A percentile compares a stretch with the other conserved stretches of the same genome.
Evolutionary conservation across 129 eudicot species (phyloP).

Genomic region (Erigeron canadensis): DNA sequence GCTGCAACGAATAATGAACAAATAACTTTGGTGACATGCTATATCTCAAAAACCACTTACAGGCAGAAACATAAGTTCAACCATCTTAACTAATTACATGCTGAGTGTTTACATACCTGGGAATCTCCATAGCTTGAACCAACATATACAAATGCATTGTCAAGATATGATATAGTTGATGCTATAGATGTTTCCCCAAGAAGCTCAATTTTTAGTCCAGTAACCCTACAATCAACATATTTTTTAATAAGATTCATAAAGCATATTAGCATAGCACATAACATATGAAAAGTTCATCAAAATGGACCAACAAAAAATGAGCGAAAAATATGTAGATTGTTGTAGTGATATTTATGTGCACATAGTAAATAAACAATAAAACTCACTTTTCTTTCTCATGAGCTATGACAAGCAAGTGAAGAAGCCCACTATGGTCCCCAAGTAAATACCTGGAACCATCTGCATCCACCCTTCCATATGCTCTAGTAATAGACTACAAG

Average conservation of each 20-base stretch:
- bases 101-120: constrained; percentile 53
- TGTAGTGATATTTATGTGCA: too few species aligned
- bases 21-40: background rate
- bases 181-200: constrained; percentile 96
- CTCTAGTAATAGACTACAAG: constrained; percentile 78
- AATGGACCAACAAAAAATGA: too few species aligned
- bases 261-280: background rate
- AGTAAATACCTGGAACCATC: constrained; percentile 95
- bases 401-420: constrained; percentile 91
- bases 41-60: background rate
- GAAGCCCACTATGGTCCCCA: constrained; percentile 94
- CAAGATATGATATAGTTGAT: constrained; percentile 92
- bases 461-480: constrained; percentile 97
- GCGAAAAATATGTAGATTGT: too few species aligned
- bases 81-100: background rate
- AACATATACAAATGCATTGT: constrained; percentile 86
- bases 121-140: constrained; percentile 99
- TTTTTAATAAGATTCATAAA: background rate
- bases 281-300: background rate
- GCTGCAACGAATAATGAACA: constrained; percentile 47
- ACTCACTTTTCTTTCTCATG: constrained; percentile 94
- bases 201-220: constrained; percentile 96
- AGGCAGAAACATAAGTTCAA: background rate
- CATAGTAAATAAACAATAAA: background rate
- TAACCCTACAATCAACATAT: constrained; percentile 50